Evolutionary conservation across 805 yeast genomes (phyloP).

Genomic region (Candida taoyuanica): DNA sequence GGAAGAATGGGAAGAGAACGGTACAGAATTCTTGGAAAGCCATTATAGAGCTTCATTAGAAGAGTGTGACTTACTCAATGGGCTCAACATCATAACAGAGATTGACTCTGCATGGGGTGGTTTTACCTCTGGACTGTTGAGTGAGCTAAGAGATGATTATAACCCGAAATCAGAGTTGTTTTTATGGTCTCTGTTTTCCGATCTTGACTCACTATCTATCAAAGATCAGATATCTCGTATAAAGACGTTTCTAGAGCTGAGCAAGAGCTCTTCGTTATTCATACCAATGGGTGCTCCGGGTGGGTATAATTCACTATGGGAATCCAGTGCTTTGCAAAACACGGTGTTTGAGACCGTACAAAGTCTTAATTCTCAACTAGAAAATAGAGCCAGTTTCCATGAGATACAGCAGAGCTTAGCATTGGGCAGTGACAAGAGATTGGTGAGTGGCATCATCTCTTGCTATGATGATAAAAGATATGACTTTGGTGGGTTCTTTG

Average conservation of each 20-base stretch:
- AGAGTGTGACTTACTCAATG: slow-evolving; percentile 67
- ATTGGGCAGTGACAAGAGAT: slow-evolving; percentile 39
- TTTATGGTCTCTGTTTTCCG: slow-evolving; percentile 42
- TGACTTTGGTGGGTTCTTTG: slow-evolving; percentile 11
- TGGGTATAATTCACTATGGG: slow-evolving; percentile 42
- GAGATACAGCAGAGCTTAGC: slow-evolving; percentile 39
- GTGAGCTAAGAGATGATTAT: slow-evolving; percentile 65
- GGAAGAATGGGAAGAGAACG: slow-evolving; percentile 47
- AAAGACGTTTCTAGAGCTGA: slow-evolving; percentile 40
- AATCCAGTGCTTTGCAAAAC: slow-evolving; percentile 33
- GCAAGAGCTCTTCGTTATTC: slow-evolving; percentile 46
- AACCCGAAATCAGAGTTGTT: slow-evolving; percentile 44
- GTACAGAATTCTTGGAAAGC: slow-evolving; percentile 51
- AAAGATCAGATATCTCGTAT: slow-evolving; percentile 36
- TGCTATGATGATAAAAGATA: slow-evolving; percentile 5
- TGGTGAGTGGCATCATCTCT: slow-evolving; percentile 38
- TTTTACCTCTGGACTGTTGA: slow-evolving; percentile 46
- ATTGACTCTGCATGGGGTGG: slow-evolving; percentile 86
- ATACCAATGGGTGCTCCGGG: slow-evolving; percentile 47
- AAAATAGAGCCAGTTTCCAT: slow-evolving; percentile 13
- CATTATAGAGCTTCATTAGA: slow-evolving; percentile 62
- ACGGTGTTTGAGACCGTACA: slow-evolving; percentile 43
- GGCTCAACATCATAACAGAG: slow-evolving; percentile 67
- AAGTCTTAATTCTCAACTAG: slow-evolving; percentile 35
- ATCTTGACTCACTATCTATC: slow-evolving; percentile 10